Base-by-base conservation (phyloP, 202 grass and related monocot species). In the Saccharum hybrid region DNA sequence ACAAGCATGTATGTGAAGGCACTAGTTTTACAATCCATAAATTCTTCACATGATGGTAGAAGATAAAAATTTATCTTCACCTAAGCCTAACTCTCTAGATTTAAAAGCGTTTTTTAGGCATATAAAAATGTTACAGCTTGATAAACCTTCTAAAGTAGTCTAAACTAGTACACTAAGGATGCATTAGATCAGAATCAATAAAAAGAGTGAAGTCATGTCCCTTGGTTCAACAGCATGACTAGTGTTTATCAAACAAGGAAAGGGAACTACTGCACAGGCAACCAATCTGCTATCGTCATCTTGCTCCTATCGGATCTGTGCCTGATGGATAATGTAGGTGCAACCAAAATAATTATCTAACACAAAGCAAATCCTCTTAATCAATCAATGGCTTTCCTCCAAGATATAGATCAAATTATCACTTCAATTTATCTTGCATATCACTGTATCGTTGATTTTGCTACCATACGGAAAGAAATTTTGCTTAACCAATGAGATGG, bases 281-380 rank as follows among this genome's bases (percentile, higher is more conserved):
- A 81, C 45, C 66, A 72, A 78, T 60, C 49, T 83, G 4, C 14
- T 72, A 72, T 56, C 34, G 72, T 61, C 16, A 46, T 84, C 16
- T 80, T 36, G 13, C 21, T 75, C 40, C 52, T 16, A 69, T 51
- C 36, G 54, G 65, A 70, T 36, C 46, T 69, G 12, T 0, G 3
- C 13, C 71, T 80, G n/a, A 43, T 72, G 43, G 6, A 57, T 64
- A 41, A 63, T 71, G 14, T 71, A 41, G 6, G 52, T 14, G 19
- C 67, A 48, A 46, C 14, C 14, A 18, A 74, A 74, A 64, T 43
- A 81, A 70, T 7, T 42, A 60, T 59, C 66, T 52, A 45, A 43
- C 13, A 63, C 13, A 62, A 67, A 63, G 13, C 4, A 18, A 52
- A 34, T 76, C 8, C 51, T 3, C 41, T 69, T 23, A 84, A 15